Conservation (phyloP, 805 yeast species). For the Ogataea populi-albae region DNA sequence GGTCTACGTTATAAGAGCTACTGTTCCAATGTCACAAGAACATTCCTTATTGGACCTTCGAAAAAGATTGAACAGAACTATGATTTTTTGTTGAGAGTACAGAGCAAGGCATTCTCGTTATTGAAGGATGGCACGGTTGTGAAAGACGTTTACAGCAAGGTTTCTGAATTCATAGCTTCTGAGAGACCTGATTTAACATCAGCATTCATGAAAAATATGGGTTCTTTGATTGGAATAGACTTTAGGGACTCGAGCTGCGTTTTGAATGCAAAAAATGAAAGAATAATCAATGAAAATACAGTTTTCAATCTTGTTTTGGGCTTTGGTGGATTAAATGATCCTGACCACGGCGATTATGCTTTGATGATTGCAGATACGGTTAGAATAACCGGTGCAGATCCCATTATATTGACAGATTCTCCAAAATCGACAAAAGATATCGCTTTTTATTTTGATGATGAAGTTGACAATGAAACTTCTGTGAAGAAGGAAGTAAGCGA, state of each 20-base stretch:
- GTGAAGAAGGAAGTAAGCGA: slow-evolving; percentile 34
- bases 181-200: slow-evolving; percentile 64
- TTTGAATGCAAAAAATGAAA: slow-evolving; percentile 68
- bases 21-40: slow-evolving; percentile 83
- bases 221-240: slow-evolving; percentile 87
- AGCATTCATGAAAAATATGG: slow-evolving; percentile 73
- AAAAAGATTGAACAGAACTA: slow-evolving; percentile 75
- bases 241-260: slow-evolving; percentile 78
- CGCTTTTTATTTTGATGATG: slow-evolving; percentile 79
- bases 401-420: slow-evolving; percentile 67
- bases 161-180: slow-evolving; percentile 55
- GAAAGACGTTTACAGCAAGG: slow-evolving; percentile 63
- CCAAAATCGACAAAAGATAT: slow-evolving; percentile 70
- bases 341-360: slow-evolving; percentile 60
- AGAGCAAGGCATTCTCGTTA: slow-evolving; percentile 56
- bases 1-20: slow-evolving; percentile 87
- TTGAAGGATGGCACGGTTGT: slow-evolving; percentile 69
- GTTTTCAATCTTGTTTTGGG: slow-evolving; percentile 77
- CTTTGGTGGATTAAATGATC: slow-evolving; percentile 56
- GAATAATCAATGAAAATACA: slow-evolving; percentile 66
- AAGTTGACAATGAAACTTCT: slow-evolving; percentile 44
- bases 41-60: slow-evolving; percentile 87
- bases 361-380: slow-evolving; percentile 79
- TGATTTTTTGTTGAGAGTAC: slow-evolving; percentile 69
- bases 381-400: slow-evolving; percentile 59